phyloP scores from a whole-genome alignment of 441 rosid genomes.

The Cnidoscolus chayamansa region DNA sequence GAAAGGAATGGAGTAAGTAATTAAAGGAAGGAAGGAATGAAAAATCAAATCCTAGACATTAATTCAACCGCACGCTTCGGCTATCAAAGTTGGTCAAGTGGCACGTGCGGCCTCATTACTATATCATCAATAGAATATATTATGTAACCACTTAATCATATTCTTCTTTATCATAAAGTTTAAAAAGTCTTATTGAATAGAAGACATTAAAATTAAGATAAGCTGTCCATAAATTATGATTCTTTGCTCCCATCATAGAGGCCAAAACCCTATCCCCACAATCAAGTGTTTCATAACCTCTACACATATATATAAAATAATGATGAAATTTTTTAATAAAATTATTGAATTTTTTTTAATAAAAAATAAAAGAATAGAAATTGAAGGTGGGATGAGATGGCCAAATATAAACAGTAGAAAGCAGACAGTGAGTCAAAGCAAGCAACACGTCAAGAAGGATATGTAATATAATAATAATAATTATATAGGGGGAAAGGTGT shows the following conservation, averaged over 20 bases:
- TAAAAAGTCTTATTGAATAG: not conserved
- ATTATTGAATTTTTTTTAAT: no score
- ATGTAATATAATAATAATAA: not conserved
- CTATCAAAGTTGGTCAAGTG: conserved; percentile 21
- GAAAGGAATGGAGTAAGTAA: not conserved
- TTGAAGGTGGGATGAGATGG: no score
- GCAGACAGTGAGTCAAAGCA: conserved; percentile 19
- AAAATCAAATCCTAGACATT: conserved; percentile 3
- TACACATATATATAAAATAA: no score
- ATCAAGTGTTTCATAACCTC: conserved; percentile 9
- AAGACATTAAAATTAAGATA: not conserved
- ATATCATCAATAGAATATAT: conserved; percentile 26
- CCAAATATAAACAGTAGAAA: no score
- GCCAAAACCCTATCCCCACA: conserved; percentile 30
- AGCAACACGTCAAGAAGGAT: not conserved
- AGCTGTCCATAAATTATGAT: conserved; percentile 35
- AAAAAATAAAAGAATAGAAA: no score
- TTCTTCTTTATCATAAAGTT: not conserved
- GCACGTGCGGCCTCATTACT: conserved; percentile 43
- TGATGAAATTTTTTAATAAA: no score
- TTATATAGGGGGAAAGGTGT: conserved; percentile 2
- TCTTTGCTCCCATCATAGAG: conserved; percentile 30
- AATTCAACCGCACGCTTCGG: conserved; percentile 39
- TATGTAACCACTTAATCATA: conserved; percentile 12
- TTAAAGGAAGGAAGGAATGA: not conserved